phyloP scores from a whole-genome alignment of 768 basidiomycete genomes.

The Lactarius hengduanensis region DNA sequence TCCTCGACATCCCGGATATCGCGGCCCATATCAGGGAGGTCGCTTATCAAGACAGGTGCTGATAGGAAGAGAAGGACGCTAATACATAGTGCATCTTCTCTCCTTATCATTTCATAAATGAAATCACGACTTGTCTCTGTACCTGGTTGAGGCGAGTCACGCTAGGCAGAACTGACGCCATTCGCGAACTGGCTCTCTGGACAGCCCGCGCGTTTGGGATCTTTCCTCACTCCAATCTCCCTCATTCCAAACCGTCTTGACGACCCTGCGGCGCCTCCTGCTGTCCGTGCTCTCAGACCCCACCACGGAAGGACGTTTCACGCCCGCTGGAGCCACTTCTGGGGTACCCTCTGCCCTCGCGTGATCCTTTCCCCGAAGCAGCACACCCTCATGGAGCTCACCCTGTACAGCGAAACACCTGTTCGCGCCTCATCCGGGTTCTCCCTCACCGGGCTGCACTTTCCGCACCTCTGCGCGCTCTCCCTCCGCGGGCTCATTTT shows the following conservation, averaged over 20 bases:
- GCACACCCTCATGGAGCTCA: background rate
- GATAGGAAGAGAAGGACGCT: too few relatives aligned
- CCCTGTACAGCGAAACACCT: conserved; percentile 26
- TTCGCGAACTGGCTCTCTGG: background rate
- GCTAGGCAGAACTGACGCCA: background rate
- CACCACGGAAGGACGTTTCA: too few relatives aligned
- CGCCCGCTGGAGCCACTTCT: background rate
- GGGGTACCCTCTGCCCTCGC: background rate
- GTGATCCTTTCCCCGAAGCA: background rate
- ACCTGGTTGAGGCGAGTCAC: background rate
- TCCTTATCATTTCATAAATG: too few relatives aligned
- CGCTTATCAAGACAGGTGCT: background rate
- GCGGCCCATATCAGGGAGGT: too few relatives aligned
- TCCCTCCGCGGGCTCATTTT: background rate
- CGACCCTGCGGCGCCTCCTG: too few relatives aligned
- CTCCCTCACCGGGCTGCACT: too few relatives aligned
- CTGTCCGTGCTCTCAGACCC: too few relatives aligned
- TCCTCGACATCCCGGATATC: too few relatives aligned
- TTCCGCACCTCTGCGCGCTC: background rate
- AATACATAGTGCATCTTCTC: too few relatives aligned
- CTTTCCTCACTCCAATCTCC: too few relatives aligned
- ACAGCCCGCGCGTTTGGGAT: too few relatives aligned
- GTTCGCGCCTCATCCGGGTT: conserved; percentile 26
- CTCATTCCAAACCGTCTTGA: too few relatives aligned
- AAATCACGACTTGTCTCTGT: background rate